Evolutionary conservation across 345 rosid genomes (phyloP), one percentile per base, ranked within the genome.

Genomic region (Microcos paniculata): DNA sequence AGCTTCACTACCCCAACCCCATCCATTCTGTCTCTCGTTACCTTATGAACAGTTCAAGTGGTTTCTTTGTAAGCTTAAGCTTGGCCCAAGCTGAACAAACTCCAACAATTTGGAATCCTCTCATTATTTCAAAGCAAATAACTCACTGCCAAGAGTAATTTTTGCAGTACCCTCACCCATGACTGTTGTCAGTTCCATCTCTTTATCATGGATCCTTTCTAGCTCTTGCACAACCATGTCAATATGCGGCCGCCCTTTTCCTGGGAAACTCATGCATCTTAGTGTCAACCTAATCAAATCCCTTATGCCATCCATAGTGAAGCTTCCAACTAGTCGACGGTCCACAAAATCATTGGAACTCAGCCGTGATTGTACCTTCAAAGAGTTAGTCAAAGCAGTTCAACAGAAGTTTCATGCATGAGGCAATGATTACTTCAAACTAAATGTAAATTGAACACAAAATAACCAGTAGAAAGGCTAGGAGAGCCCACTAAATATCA

Each of bases 91-190:
- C 62, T 26, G 24, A 57, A 75, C 40, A 58, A 64, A 64, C 59
- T 31, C 38, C 52, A 77, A 62, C 13, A 74, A 33, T 26, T 51
- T 53, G 51, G 45, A 51, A 70, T n/a, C 42, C 38, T 64, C 26
- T 16, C 30, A 76, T 76, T 49, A 65, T 58, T 57, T 72, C 51
- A 61, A 84, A 67, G 78, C 80, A 67, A 90, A 90, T 28, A 90
- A 78, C 78, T 91, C 89, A 61, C 96, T 91, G 57, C 97, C 97
- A 19, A 84, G 84, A 78, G 83, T 82, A 38, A 92, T 76, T 53
- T 77, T 81, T 31, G 87, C 66, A 45, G 90, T 84, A 16, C 85
- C 83, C 56, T 86, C 94, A 3, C 94, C 94, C 89, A 81, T 84
- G 76, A 85, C 66, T 28, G 89, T 87, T 48, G 94, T 90, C 66